These are phyloP conservation scores for cucumber (Cucumis sativus) DNA, from an alignment of 306 rosid genomes.

Conservation along the genomic window DNA sequence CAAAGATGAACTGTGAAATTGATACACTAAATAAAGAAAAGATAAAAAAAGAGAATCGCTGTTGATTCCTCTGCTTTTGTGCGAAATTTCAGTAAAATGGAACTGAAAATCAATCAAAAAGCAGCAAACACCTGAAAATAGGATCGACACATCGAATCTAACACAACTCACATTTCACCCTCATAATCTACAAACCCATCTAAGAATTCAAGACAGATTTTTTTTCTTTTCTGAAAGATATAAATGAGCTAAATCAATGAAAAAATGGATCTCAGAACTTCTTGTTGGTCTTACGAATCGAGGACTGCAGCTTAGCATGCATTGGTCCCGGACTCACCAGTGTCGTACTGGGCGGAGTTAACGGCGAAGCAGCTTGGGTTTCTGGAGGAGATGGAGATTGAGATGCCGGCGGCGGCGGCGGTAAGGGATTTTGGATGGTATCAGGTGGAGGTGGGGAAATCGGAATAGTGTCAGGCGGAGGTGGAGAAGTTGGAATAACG, in stretches of 20 bases:
- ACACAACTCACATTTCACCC: neutral
- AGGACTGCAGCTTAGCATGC: constrained; percentile 25
- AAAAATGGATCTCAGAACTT: constrained; percentile 1
- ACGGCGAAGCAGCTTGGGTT: constrained; percentile 30
- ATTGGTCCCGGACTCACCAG: constrained; percentile 39
- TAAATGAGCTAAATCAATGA: neutral
- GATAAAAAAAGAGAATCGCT: neutral
- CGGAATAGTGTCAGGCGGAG: constrained; percentile 1
- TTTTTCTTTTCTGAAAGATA: neutral
- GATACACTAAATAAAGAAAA: neutral
- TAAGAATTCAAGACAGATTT: neutral
- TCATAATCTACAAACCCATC: constrained; percentile 3
- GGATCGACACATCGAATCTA: neutral
- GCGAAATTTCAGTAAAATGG: constrained; percentile 1
- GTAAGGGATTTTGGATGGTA: constrained; percentile 11
- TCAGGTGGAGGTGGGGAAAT: constrained; percentile 5
- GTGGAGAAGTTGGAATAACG: neutral
- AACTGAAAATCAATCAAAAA: neutral
- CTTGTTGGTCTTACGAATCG: neutral
- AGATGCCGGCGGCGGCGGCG: constrained; percentile 13
- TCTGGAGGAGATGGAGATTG: constrained; percentile 23
- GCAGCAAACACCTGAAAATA: neutral
- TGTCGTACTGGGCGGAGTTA: constrained; percentile 32
- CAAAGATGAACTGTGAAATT: constrained; percentile 1
- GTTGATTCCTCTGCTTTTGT: constrained; percentile 4